Percentiles rank a stretch among this genome's conserved stretches.
Evolutionary conservation across 1,284 basidiomycete genomes (phyloP).

Genomic region (Ceratorhiza oryzae-sativae): DNA sequence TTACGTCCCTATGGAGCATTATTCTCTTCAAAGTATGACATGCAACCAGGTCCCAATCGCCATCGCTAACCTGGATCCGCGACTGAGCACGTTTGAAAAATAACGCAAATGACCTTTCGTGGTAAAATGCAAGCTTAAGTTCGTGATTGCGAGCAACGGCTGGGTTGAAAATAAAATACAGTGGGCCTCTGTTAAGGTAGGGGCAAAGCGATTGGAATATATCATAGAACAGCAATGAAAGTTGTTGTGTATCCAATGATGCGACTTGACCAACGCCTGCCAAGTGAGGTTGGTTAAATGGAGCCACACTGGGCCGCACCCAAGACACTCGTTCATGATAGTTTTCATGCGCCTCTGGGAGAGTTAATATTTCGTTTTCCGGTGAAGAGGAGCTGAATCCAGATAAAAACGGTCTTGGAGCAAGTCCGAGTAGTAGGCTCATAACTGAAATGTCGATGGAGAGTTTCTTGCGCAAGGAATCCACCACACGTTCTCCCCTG

Average conservation of each 20-base stretch:
- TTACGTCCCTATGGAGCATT: too few relatives aligned
- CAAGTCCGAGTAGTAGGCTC: neutral
- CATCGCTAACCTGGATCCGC: too few relatives aligned
- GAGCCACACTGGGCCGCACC: neutral
- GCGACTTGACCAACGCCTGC: neutral
- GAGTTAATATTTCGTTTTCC: neutral
- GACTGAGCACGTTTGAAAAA: too few relatives aligned
- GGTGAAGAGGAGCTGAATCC: slow-evolving; percentile 3
- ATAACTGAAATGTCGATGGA: neutral
- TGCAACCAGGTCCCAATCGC: too few relatives aligned
- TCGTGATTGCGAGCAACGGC: too few relatives aligned
- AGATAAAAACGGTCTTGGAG: slow-evolving; percentile 3
- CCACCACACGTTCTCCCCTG: neutral
- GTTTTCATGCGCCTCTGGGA: neutral
- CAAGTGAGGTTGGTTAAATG: neutral
- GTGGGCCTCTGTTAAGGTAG: too few relatives aligned
- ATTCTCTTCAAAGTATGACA: too few relatives aligned
- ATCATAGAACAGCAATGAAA: neutral
- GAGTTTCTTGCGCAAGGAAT: neutral
- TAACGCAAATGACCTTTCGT: too few relatives aligned
- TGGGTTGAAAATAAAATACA: too few relatives aligned
- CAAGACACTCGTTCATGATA: slow-evolving; percentile 26
- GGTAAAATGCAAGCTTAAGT: too few relatives aligned
- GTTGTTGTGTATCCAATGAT: neutral
- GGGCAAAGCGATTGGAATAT: too few relatives aligned